Percentiles rank a stretch among this genome's conserved stretches.
Evolutionary conservation across 306 rosid genomes (phyloP).

Genomic region (Argentina anserina): DNA sequence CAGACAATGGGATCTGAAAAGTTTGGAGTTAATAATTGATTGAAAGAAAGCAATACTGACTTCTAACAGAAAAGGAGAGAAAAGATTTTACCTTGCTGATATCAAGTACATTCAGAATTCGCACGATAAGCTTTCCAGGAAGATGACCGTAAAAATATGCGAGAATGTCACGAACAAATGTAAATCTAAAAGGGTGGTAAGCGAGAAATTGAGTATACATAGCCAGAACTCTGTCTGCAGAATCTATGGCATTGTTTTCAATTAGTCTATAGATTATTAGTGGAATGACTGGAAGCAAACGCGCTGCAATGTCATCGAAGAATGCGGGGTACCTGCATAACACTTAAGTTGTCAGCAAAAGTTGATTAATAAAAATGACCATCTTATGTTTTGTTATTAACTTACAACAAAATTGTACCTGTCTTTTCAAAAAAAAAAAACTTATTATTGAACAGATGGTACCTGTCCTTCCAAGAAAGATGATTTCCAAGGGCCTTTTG

Average conservation of each 20-base stretch:
- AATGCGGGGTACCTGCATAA: conserved; percentile 77
- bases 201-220: conserved; percentile 63
- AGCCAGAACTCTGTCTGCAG: conserved; percentile 71
- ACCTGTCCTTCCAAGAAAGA: conserved; percentile 98
- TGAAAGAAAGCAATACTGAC: not conserved
- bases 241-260: conserved; percentile 85
- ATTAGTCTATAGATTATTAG: conserved; percentile 83
- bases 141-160: conserved; percentile 96
- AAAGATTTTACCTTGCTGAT: conserved; percentile 63
- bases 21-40: conserved; percentile 20
- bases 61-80: conserved; percentile 6
- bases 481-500: conserved; percentile 94
- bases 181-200: conserved; percentile 79
- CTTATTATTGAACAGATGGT: conserved; percentile 18
- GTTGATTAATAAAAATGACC: not conserved
- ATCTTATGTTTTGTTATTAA: not conserved
- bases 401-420: conserved; percentile 44
- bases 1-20: conserved; percentile 90
- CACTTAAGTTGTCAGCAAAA: conserved; percentile 25
- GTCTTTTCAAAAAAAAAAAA: conserved; percentile 94
- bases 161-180: conserved; percentile 97
- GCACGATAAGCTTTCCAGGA: conserved; percentile 75
- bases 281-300: conserved; percentile 93
- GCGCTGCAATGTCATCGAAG: conserved; percentile 92
- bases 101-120: conserved; percentile 75